These are phyloP conservation scores for Metarhizium rileyi DNA, from an alignment of 2,329 filamentous ascomycete species.

Conservation along the genomic window DNA sequence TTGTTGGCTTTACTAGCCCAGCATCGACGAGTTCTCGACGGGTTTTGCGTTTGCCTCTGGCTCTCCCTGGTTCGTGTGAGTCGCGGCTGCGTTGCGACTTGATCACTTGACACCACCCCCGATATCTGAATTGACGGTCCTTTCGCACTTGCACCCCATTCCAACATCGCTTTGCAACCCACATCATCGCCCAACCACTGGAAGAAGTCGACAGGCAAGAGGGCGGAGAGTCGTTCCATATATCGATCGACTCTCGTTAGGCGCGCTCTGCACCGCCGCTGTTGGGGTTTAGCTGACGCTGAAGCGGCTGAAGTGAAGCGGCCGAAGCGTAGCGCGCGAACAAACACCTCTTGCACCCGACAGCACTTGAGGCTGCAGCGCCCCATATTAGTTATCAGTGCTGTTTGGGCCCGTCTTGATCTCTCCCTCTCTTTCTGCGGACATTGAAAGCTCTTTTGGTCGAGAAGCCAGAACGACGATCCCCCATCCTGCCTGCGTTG, in stretches of 20 bases:
- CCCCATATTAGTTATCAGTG: background rate
- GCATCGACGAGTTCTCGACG: background rate
- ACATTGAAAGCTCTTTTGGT: slow-evolving; percentile 1
- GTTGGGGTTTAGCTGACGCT: slow-evolving; percentile 5
- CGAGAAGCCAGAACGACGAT: slow-evolving; percentile 3
- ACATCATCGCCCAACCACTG: slow-evolving; percentile 1
- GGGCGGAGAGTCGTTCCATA: background rate
- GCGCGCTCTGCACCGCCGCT: slow-evolving; percentile 3
- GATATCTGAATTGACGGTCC: background rate
- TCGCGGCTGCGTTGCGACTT: background rate
- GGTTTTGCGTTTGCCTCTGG: background rate
- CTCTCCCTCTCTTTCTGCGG: background rate
- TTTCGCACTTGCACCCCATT: background rate
- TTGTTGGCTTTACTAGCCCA: slow-evolving; percentile 6
- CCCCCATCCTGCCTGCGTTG: slow-evolving; percentile 10
- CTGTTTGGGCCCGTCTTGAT: background rate
- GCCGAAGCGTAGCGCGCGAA: slow-evolving; percentile 1
- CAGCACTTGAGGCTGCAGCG: background rate
- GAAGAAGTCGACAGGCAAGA: background rate
- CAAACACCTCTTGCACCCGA: background rate
- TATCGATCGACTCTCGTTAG: background rate
- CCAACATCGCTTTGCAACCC: slow-evolving; percentile 1
- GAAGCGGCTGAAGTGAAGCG: background rate
- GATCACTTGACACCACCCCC: background rate
- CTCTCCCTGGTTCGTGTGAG: background rate